Percentiles rank a stretch among this genome's conserved stretches.
Conservation (phyloP, 345 rosid species). For the Eucalyptus regnans region DNA sequence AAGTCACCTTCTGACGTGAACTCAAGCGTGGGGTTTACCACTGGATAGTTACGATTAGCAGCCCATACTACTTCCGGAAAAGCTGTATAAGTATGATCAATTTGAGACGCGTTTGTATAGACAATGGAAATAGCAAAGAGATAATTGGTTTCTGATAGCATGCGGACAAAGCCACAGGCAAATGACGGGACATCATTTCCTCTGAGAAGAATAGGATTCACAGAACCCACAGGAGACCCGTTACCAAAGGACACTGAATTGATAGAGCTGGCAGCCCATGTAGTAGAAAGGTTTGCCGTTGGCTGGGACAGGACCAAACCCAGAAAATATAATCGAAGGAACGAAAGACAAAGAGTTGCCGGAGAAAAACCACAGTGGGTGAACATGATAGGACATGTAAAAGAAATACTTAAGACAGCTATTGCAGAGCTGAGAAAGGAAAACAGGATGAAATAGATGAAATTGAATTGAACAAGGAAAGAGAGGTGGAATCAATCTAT, state of each 20-base stretch:
- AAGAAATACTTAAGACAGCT: background rate
- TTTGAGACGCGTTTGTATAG: background rate
- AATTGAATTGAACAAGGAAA: background rate
- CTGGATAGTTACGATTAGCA: constrained; percentile 7
- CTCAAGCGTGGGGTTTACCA: background rate
- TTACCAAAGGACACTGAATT: background rate
- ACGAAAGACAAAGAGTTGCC: background rate
- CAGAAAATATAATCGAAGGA: background rate
- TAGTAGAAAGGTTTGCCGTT: background rate
- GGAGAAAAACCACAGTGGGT: background rate
- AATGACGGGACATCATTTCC: background rate
- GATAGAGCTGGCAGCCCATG: background rate
- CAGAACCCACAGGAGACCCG: background rate
- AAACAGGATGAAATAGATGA: background rate
- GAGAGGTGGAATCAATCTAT: background rate
- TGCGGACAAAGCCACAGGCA: background rate
- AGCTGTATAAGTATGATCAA: background rate
- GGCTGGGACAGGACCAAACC: background rate
- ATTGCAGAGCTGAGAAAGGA: background rate
- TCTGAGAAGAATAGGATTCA: background rate
- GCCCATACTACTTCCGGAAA: constrained; percentile 8
- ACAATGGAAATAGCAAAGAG: background rate
- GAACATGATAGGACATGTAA: background rate
- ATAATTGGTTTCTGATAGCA: background rate
- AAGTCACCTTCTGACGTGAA: constrained; percentile 1